Evolutionary conservation across 495 filamentous ascomycete genomes (phyloP).

Genomic region (Hyaloscypha hepaticicola): DNA sequence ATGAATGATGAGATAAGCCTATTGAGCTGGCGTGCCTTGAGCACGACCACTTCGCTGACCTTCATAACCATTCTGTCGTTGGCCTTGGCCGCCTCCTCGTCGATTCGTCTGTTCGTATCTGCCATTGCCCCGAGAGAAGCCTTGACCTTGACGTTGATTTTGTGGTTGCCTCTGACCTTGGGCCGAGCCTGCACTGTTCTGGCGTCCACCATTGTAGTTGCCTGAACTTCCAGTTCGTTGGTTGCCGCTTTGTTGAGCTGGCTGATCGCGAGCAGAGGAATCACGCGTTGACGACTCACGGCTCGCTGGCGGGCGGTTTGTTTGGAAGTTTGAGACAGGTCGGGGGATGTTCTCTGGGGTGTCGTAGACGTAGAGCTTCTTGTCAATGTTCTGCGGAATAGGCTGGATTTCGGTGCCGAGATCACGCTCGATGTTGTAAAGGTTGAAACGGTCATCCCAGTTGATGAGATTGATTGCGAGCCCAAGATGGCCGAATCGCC

Average conservation of each 20-base stretch:
- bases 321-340: conserved; percentile 54
- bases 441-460: conserved; percentile 98
- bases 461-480: conserved; percentile 99
- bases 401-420: conserved; percentile 95
- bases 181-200: conserved; percentile 21
- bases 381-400: conserved; percentile 92
- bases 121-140: conserved; percentile 31
- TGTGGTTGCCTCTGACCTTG: conserved; percentile 39
- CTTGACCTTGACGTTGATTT: conserved; percentile 32
- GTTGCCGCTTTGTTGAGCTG: conserved; percentile 30
- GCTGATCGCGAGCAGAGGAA: conserved; percentile 31
- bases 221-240: conserved; percentile 22
- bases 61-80: conserved; percentile 41
- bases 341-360: conserved; percentile 91
- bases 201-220: conserved; percentile 26
- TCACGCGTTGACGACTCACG: conserved; percentile 23
- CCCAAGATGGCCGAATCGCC: conserved; percentile 94
- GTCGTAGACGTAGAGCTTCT: conserved; percentile 97
- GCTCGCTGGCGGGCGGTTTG: conserved; percentile 25
- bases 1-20: conserved; percentile 6
- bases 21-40: conserved; percentile 32
- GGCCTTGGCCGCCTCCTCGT: conserved; percentile 37
- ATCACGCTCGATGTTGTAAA: conserved; percentile 98
- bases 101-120: conserved; percentile 38
- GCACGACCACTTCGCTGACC: conserved; percentile 45